These are phyloP conservation scores for Anthracocystis panici-leucophaei DNA, from an alignment of 1,284 basidiomycete species.

Conservation along the genomic window DNA sequence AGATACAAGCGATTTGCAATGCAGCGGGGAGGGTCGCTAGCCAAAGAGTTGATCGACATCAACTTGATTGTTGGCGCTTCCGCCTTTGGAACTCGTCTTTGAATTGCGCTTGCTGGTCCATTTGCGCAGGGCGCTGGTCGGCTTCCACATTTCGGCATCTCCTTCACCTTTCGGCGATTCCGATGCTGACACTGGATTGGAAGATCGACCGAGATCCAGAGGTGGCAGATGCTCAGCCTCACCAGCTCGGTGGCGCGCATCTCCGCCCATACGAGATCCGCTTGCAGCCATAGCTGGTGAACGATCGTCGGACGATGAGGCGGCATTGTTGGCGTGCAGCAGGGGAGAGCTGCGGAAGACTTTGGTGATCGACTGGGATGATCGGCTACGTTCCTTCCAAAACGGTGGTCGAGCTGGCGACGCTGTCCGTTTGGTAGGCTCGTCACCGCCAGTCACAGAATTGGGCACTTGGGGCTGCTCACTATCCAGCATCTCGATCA, in stretches of 20 bases:
- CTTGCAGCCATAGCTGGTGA: not conserved
- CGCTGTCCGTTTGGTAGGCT: constrained; percentile 14
- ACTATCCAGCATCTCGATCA: constrained; percentile 43
- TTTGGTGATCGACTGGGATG: constrained; percentile 29
- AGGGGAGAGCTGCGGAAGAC: constrained; percentile 31
- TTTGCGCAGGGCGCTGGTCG: constrained; percentile 19
- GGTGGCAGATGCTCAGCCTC: constrained; percentile 19
- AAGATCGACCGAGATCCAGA: constrained; percentile 16
- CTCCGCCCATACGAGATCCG: constrained; percentile 1
- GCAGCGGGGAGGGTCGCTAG: not conserved
- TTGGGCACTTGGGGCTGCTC: constrained; percentile 25
- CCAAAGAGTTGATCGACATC: constrained; percentile 38
- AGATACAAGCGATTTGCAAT: not conserved
- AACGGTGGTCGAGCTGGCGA: constrained; percentile 27
- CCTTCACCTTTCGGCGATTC: constrained; percentile 14
- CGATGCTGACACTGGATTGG: not conserved
- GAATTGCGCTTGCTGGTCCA: constrained; percentile 27
- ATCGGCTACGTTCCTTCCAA: constrained; percentile 41
- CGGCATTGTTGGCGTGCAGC: not conserved
- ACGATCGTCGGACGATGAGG: constrained; percentile 5
- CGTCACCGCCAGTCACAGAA: constrained; percentile 27
- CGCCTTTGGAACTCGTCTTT: constrained; percentile 6
- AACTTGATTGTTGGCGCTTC: constrained; percentile 15
- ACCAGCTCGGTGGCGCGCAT: not conserved
- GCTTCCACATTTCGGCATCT: constrained; percentile 36